Evolutionary conservation across 2,329 filamentous ascomycete genomes (phyloP).

Genomic region (Pyrenochaeta sp.): DNA sequence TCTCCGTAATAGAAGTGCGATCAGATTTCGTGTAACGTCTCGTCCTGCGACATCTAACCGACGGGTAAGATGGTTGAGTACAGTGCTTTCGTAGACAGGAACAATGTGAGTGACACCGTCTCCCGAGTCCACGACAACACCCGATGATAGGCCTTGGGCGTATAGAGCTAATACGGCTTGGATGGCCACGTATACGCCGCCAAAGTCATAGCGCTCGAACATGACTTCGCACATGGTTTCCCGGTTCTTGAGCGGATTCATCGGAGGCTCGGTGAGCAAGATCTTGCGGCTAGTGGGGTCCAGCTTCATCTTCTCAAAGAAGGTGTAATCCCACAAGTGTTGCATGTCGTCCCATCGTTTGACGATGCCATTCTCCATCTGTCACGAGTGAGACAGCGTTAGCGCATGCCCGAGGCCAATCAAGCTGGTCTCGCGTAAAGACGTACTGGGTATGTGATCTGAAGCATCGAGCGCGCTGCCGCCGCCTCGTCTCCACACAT

Average conservation of each 20-base stretch:
- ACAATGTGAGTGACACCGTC: conserved; percentile 99
- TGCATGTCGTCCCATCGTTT: conserved; percentile 99
- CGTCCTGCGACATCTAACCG: conserved; percentile 94
- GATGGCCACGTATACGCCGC: conserved; percentile 96
- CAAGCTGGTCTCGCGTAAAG: conserved; percentile 15
- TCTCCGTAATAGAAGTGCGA: conserved; percentile 88
- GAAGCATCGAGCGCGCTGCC: conserved; percentile 93
- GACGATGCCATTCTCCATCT: conserved; percentile 99
- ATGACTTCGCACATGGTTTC: conserved; percentile 99
- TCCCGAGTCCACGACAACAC: conserved; percentile 98
- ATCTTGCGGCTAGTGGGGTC: conserved; percentile 94
- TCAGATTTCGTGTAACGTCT: conserved; percentile 98
- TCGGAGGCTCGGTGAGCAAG: conserved; percentile 92
- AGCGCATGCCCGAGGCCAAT: conserved; percentile 27
- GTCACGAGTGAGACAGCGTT: conserved; percentile 35
- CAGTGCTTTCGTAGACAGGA: conserved; percentile 96
- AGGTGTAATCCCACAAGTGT: conserved; percentile 99
- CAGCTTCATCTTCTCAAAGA: conserved; percentile 94
- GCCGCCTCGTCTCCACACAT: conserved; percentile 99
- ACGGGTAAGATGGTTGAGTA: conserved; percentile 94
- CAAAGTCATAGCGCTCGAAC: conserved; percentile 97
- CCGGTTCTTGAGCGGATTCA: conserved; percentile 96
- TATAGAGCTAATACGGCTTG: conserved; percentile 96
- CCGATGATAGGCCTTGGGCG: conserved; percentile 82
- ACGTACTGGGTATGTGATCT: conserved; percentile 91